phyloP scores from a whole-genome alignment of 805 yeast species.

The Kluyveromyces dobzhanskii region DNA sequence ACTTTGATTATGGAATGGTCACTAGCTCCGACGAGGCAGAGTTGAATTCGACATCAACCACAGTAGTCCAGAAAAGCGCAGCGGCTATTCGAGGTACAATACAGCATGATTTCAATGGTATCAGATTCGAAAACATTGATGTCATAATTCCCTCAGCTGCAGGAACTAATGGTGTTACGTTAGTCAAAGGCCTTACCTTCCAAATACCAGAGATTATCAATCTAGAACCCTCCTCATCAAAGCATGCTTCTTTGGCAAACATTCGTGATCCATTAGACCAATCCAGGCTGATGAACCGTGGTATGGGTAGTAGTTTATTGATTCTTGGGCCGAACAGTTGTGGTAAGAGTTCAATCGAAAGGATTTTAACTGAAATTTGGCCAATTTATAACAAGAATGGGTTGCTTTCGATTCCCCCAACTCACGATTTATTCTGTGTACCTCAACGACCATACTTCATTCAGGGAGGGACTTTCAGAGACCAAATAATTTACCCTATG shows the following conservation, averaged over 20 bases:
- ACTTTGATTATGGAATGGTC: slow-evolving; percentile 34
- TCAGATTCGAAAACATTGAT: slow-evolving; percentile 75
- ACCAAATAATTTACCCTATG: slow-evolving; percentile 83
- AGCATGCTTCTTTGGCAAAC: slow-evolving; percentile 7
- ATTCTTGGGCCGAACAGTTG: slow-evolving; percentile 83
- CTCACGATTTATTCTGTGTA: slow-evolving; percentile 61
- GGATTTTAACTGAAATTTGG: slow-evolving; percentile 86
- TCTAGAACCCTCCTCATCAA: slow-evolving; percentile 13
- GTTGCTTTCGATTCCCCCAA: slow-evolving; percentile 67
- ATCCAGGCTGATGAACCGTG: slow-evolving; percentile 31
- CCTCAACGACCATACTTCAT: slow-evolving; percentile 85
- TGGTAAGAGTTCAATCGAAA: slow-evolving; percentile 81
- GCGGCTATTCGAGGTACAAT: slow-evolving; percentile 59
- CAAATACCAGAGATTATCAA: slow-evolving; percentile 32
- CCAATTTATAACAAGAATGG: slow-evolving; percentile 70
- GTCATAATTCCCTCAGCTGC: slow-evolving; percentile 64
- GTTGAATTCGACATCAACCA: background rate
- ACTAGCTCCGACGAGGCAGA: slow-evolving; percentile 14
- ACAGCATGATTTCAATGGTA: slow-evolving; percentile 68
- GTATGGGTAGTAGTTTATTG: slow-evolving; percentile 55
- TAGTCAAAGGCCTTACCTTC: slow-evolving; percentile 57
- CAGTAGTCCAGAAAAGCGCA: background rate
- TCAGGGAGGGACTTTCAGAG: slow-evolving; percentile 71
- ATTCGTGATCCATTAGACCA: slow-evolving; percentile 11
- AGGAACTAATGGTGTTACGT: slow-evolving; percentile 52